Evolutionary conservation across 257 asterid species (phyloP).

Genomic region (Datura wrightii): DNA sequence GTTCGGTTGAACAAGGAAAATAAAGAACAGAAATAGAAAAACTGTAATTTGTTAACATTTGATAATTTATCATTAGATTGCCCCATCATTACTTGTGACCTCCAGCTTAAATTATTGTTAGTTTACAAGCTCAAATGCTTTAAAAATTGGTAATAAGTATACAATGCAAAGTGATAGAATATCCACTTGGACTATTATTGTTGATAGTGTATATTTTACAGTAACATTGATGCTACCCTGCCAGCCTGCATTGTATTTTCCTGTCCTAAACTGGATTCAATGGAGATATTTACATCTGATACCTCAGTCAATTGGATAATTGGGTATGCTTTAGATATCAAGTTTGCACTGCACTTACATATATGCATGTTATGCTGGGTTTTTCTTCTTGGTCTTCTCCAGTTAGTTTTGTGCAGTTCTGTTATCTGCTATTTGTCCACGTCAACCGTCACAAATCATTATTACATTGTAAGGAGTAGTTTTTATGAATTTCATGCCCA

Average conservation of each 20-base stretch:
- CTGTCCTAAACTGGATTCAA: constrained; percentile 76
- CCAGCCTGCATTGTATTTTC: constrained; percentile 96
- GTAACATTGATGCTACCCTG: constrained; percentile 85
- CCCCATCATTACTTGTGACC: background rate
- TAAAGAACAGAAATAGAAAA: background rate
- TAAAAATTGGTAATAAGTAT: background rate
- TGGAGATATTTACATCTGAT: constrained; percentile 78
- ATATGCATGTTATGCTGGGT: background rate
- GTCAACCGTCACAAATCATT: background rate
- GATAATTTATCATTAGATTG: background rate
- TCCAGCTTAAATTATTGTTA: background rate
- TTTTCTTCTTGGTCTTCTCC: background rate
- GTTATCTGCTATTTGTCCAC: background rate
- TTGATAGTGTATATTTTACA: constrained; percentile 51
- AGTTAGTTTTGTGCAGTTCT: background rate
- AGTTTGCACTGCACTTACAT: background rate
- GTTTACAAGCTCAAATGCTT: background rate
- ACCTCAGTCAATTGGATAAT: constrained; percentile 68
- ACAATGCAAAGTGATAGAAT: background rate
- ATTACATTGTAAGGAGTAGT: background rate
- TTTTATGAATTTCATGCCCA: background rate
- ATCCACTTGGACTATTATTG: background rate
- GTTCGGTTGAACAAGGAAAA: background rate
- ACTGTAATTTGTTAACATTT: background rate
- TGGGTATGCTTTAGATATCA: constrained; percentile 58